Conservation (phyloP, 257 asterid genomes). For the Solanum pinnatisectum region DNA sequence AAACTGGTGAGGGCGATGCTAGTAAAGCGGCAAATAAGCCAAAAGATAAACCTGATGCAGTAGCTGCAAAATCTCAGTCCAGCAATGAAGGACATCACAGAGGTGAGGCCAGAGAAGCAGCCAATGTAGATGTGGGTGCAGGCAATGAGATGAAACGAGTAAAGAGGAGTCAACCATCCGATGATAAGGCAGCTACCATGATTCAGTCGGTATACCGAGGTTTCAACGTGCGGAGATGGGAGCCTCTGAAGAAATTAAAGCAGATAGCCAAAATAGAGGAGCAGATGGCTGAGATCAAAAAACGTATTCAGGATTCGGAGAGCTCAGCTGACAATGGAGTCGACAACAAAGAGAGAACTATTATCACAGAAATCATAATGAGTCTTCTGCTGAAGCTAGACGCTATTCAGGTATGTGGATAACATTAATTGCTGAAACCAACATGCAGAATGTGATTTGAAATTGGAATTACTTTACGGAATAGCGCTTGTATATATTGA, state of each 20-base stretch:
- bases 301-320: constrained; percentile 34
- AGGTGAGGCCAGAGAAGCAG: constrained; percentile 8
- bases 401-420: constrained; percentile 47
- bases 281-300: constrained; percentile 23
- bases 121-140: neutral
- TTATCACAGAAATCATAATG: constrained; percentile 47
- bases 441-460: neutral
- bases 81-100: constrained; percentile 6
- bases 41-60: neutral
- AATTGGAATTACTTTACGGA: neutral
- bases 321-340: constrained; percentile 12
- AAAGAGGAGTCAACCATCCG: constrained; percentile 14
- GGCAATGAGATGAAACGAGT: constrained; percentile 1
- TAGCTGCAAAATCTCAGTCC: constrained; percentile 2
- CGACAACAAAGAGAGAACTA: constrained; percentile 23
- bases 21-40: neutral
- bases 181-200: constrained; percentile 50
- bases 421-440: neutral
- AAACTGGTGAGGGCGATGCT: neutral
- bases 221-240: constrained; percentile 51
- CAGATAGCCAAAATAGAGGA: constrained; percentile 40
- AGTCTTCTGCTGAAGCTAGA: constrained; percentile 54
- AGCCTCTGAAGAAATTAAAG: constrained; percentile 54
- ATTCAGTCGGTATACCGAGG: constrained; percentile 75
- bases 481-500: neutral